Evolutionary conservation across 345 rosid species (phyloP), one percentile per base, ranked within the genome.

Genomic region (Kernera saxatilis): DNA sequence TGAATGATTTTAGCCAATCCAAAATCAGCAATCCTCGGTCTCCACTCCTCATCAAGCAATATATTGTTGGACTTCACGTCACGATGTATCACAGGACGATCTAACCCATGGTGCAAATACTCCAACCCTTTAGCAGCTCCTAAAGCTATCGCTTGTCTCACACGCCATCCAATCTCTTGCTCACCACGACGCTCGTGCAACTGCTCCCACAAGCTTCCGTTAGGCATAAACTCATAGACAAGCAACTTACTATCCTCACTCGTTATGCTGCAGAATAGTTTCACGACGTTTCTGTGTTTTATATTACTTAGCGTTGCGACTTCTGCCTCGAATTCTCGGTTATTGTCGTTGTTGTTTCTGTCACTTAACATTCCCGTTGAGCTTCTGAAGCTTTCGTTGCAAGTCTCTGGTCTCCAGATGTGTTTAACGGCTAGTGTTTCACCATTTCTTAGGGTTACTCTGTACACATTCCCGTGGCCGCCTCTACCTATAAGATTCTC

Each of bases 51-150:
- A 39, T 90, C 98, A 54, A 93, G 74, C 79, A 93, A 65, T 43
- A 93, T 93, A 60, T 93, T 93, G 54, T 96, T 93, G 0, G 96
- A 90, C 78, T 90, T 93, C 48, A 93, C 92, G 10, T 93, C 98
- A 0, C 97, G 79, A 68, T 93, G 98, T 45, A 93, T 83, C 62
- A 90, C 88, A 3, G 97, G 90, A 33, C 83, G 77, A 19, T 79
- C 90, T 46, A 79, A 86, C 3, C 93, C 93, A 21, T 90, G 96
- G 75, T 93, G 98, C 71, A 93, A 74, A 78, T 93, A 90, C 81
- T 87, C 93, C 56, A 93, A 40, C 29, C 98, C 98, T 73, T 71
- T 83, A 2, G 97, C 96, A 21, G 98, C 86, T 49, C 97, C 97
- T 51, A 90, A 4, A 3, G 97, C 92, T 29, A 93, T 81, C 11